Evolutionary conservation across 352 stramenopile species (phyloP).

Genomic region (Albugo candida): DNA sequence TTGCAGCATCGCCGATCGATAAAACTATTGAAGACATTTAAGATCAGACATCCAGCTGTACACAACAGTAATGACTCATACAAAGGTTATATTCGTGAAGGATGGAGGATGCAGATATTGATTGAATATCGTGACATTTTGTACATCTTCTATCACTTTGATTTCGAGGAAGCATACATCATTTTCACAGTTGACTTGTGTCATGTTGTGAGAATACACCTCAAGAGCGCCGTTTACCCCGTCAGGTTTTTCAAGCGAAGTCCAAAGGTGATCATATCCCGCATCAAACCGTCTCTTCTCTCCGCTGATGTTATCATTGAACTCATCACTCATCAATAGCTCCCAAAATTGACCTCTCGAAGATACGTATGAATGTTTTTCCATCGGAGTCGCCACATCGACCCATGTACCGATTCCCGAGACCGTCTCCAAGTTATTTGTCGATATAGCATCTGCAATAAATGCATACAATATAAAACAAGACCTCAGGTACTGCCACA

Average conservation of each 20-base stretch:
- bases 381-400: slow-evolving; percentile 25
- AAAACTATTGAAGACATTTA: slow-evolving; percentile 12
- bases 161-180: slow-evolving; percentile 48
- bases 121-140: slow-evolving; percentile 31
- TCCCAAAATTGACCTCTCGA: slow-evolving; percentile 34
- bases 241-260: slow-evolving; percentile 49
- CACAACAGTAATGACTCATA: background rate
- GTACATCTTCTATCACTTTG: slow-evolving; percentile 22
- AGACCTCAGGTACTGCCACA: no score
- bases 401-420: slow-evolving; percentile 40
- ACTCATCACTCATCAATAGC: slow-evolving; percentile 62
- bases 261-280: slow-evolving; percentile 89
- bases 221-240: slow-evolving; percentile 52
- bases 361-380: slow-evolving; percentile 21
- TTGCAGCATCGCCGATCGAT: slow-evolving; percentile 61
- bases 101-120: slow-evolving; percentile 28
- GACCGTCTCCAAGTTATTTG: slow-evolving; percentile 2
- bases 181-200: slow-evolving; percentile 26
- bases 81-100: slow-evolving; percentile 24
- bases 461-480: no score
- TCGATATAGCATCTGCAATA: no score
- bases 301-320: slow-evolving; percentile 15
- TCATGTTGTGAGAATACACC: slow-evolving; percentile 57
- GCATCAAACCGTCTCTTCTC: slow-evolving; percentile 70
- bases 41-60: background rate